Evolutionary conservation across 164 flowering plant genomes (phyloP).

Genomic region (Magnolia officinalis): DNA sequence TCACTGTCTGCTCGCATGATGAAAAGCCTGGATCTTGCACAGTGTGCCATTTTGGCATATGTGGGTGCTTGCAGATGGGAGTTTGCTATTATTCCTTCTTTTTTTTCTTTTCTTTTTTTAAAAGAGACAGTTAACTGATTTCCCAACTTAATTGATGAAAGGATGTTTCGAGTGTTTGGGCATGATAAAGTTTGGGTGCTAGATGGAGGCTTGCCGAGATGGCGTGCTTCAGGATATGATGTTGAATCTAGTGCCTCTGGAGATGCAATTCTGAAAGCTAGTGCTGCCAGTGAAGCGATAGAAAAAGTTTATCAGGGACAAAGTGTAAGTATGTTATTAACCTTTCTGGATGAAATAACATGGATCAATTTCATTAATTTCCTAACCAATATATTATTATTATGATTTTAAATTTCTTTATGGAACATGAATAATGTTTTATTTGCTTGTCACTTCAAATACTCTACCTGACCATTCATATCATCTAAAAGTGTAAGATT

Average conservation of each 20-base stretch:
- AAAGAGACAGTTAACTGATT: constrained; percentile 7
- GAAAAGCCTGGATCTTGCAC: neutral
- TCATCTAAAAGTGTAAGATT: neutral
- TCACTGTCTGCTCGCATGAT: neutral
- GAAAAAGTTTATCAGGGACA: constrained; percentile 88
- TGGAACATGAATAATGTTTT: neutral
- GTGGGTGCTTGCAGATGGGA: neutral
- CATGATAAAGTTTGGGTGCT: constrained; percentile 95
- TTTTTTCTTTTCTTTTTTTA: neutral
- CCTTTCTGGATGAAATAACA: neutral
- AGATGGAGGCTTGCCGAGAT: constrained; percentile 94
- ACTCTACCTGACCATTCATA: neutral
- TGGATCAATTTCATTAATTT: neutral
- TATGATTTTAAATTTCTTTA: neutral
- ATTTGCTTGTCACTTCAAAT: neutral
- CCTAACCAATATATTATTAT: neutral
- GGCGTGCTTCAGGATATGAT: constrained; percentile 98
- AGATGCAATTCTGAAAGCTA: constrained; percentile 95
- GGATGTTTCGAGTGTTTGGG: constrained; percentile 99
- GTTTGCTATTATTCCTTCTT: too few species aligned
- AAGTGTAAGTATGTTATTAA: constrained; percentile 38
- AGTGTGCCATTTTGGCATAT: neutral
- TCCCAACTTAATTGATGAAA: constrained; percentile 18
- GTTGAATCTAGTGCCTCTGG: constrained; percentile 99
- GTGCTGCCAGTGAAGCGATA: constrained; percentile 98